Evolutionary conservation across 148 eudicot species (phyloP).

Genomic region (Euryodendron excelsum): DNA sequence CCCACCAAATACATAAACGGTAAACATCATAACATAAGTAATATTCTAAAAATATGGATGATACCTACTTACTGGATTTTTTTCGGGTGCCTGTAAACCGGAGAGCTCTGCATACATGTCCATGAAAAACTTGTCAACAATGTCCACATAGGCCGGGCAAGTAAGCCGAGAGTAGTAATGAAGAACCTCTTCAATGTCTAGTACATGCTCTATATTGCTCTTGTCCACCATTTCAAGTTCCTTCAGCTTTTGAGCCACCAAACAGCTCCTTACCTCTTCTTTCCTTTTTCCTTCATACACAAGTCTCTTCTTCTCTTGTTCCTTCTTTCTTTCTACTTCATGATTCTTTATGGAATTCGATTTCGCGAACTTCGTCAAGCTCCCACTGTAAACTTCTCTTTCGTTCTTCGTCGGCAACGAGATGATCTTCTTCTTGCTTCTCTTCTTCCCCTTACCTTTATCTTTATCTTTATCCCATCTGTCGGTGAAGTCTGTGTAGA

Average conservation of each 20-base stretch:
- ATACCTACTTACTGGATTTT: too few relatives aligned
- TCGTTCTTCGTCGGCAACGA: not conserved
- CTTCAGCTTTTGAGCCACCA: constrained; percentile 47
- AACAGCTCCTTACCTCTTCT: constrained; percentile 16
- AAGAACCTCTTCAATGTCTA: constrained; percentile 58
- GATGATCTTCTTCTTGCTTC: not conserved
- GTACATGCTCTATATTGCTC: constrained; percentile 42
- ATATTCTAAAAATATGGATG: too few relatives aligned
- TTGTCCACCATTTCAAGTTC: constrained; percentile 49
- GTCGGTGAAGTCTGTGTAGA: constrained; percentile 40
- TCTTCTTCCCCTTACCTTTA: constrained; percentile 15
- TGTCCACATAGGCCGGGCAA: constrained; percentile 53
- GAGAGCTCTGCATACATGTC: constrained; percentile 48
- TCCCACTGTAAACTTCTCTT: not conserved
- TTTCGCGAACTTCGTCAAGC: constrained; percentile 3
- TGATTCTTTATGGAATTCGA: not conserved
- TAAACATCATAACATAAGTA: too few relatives aligned
- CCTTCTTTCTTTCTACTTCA: constrained; percentile 3
- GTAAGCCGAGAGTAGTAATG: constrained; percentile 58
- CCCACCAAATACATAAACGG: too few relatives aligned
- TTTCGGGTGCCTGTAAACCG: constrained; percentile 13
- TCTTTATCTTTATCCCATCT: constrained; percentile 19
- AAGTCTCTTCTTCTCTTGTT: constrained; percentile 13
- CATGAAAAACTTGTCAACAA: constrained; percentile 58
- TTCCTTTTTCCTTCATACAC: constrained; percentile 14